Conservation (phyloP, 768 basidiomycete genomes). For the Suillus weaverae region DNA sequence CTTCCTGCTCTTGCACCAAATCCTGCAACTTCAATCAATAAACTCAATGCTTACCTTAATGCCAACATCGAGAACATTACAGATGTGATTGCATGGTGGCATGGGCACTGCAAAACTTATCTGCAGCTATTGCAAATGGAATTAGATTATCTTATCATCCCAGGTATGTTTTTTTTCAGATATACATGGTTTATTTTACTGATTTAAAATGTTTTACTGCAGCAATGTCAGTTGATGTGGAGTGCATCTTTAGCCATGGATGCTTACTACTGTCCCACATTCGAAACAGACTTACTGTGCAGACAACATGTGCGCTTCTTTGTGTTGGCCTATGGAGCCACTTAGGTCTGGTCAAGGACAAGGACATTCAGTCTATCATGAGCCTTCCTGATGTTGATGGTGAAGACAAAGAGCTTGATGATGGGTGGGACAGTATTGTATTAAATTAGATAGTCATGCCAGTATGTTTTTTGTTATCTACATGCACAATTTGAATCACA, state of each 20-base stretch:
- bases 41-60: neutral
- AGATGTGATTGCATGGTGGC: neutral
- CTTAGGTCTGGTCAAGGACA: conserved; percentile 23
- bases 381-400: neutral
- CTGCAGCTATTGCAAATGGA: neutral
- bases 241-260: conserved; percentile 28
- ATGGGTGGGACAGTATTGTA: neutral
- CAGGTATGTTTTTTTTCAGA: neutral
- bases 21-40: no score
- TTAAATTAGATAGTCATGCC: no score
- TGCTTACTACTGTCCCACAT: conserved; percentile 26
- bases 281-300: conserved; percentile 20
- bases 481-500: no score
- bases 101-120: neutral
- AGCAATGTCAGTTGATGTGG: conserved; percentile 36
- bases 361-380: conserved; percentile 11
- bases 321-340: conserved; percentile 35
- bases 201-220: neutral
- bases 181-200: neutral
- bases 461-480: no score
- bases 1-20: conserved; percentile 24
- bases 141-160: neutral
- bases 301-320: conserved; percentile 28
- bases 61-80: neutral
- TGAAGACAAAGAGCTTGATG: neutral